These are phyloP conservation scores for Colletotrichum cuscutae DNA, from an alignment of 2,329 filamentous ascomycete genomes.

Conservation along the genomic window DNA sequence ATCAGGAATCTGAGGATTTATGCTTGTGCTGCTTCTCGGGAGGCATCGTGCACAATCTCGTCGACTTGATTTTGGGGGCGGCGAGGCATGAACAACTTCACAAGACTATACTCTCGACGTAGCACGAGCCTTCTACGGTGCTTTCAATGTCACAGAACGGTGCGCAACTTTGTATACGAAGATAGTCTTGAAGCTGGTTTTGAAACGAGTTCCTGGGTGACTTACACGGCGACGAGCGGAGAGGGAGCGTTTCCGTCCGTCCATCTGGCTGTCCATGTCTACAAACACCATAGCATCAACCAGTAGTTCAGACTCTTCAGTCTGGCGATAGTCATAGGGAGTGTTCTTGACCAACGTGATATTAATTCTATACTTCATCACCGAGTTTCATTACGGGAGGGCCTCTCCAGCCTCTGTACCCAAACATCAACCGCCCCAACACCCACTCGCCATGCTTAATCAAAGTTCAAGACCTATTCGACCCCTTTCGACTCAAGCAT, in stretches of 20 bases:
- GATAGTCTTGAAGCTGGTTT: too few species aligned
- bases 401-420: background rate
- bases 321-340: too few species aligned
- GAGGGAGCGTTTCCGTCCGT: background rate
- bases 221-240: background rate
- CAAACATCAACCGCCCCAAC: background rate
- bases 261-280: background rate
- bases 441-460: conserved; percentile 19
- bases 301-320: background rate
- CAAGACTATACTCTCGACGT: too few species aligned
- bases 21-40: background rate
- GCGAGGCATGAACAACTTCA: too few species aligned
- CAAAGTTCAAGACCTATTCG: background rate
- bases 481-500: background rate
- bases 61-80: too few species aligned
- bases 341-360: background rate
- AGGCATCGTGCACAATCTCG: background rate
- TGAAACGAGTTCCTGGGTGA: too few species aligned
- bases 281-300: background rate
- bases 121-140: too few species aligned
- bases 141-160: too few species aligned
- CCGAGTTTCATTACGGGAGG: too few species aligned
- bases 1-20: background rate
- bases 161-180: too few species aligned
- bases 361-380: conserved; percentile 3